Conservation (phyloP, 164 flowering plant species). For the Kingdonia uniflora region DNA sequence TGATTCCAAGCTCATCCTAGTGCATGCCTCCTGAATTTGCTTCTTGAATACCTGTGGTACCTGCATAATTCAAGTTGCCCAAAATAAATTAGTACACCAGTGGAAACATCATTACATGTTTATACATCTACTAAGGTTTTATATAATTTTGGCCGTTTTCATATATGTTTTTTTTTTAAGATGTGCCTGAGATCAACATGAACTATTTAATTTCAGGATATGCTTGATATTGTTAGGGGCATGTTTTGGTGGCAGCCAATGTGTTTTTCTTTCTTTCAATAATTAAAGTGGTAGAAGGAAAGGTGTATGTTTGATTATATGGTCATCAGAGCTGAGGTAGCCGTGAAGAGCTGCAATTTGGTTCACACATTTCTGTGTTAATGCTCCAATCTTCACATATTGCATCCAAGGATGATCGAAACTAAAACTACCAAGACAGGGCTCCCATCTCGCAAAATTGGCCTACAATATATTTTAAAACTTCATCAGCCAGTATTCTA, state of each 20-base stretch:
- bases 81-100: neutral
- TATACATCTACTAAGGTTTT: too few species aligned
- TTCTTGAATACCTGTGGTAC: conserved; percentile 23
- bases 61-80: conserved; percentile 5
- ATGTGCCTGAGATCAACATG: too few species aligned
- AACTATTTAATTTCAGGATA: too few species aligned
- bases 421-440: conserved; percentile 53
- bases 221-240: too few species aligned
- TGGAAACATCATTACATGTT: neutral
- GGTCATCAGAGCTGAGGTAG: conserved; percentile 26
- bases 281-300: neutral
- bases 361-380: conserved; percentile 57
- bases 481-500: too few species aligned
- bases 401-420: conserved; percentile 80
- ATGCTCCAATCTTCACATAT: conserved; percentile 51
- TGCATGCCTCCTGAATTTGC: conserved; percentile 36
- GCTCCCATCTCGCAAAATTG: conserved; percentile 82
- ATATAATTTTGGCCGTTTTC: too few species aligned
- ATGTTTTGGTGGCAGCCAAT: too few species aligned
- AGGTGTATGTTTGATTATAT: conserved; percentile 22
- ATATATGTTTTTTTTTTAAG: too few species aligned
- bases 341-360: conserved; percentile 51
- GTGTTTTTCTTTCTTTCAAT: neutral
- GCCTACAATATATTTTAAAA: conserved; percentile 26
- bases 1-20: conserved; percentile 34